Conservation (phyloP, 805 yeast species). For the Saccharomycopsis fodiens region DNA sequence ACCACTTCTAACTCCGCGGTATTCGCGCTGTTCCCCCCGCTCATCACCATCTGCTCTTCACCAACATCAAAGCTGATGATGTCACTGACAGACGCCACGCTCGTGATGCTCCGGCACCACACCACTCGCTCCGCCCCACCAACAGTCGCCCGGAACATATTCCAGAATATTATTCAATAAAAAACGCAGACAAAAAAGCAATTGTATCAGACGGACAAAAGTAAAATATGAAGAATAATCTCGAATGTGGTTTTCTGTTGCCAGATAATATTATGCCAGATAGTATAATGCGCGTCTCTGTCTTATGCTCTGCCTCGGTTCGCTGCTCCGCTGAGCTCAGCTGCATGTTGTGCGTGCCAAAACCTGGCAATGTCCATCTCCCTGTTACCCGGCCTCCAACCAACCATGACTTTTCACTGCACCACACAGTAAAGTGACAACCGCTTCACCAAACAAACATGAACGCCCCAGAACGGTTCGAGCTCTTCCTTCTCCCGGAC, state of each 20-base stretch:
- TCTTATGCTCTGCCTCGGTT: too few species aligned
- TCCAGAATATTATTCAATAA: too few species aligned
- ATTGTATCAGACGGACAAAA: too few species aligned
- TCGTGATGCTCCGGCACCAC: neutral
- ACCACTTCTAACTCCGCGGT: neutral
- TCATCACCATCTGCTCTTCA: neutral
- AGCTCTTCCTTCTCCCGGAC: slow-evolving; percentile 92
- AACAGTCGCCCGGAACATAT: neutral
- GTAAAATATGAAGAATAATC: too few species aligned
- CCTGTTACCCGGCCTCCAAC: neutral
- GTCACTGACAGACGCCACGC: neutral
- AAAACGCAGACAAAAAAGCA: too few species aligned
- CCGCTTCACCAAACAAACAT: slow-evolving; percentile 31
- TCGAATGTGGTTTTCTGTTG: too few species aligned
- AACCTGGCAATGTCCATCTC: neutral
- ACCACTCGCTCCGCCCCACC: neutral
- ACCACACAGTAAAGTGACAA: neutral
- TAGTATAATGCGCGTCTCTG: too few species aligned
- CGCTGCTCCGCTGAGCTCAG: too few species aligned
- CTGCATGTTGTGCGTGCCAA: too few species aligned
- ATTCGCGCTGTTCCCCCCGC: neutral
- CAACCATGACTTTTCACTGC: neutral
- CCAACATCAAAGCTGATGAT: neutral
- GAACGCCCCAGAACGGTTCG: slow-evolving; percentile 99
- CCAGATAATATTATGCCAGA: too few species aligned